These are phyloP conservation scores for Blepharisma japonicum DNA, from an alignment of 73 alveolate genomes.

Conservation along the genomic window DNA sequence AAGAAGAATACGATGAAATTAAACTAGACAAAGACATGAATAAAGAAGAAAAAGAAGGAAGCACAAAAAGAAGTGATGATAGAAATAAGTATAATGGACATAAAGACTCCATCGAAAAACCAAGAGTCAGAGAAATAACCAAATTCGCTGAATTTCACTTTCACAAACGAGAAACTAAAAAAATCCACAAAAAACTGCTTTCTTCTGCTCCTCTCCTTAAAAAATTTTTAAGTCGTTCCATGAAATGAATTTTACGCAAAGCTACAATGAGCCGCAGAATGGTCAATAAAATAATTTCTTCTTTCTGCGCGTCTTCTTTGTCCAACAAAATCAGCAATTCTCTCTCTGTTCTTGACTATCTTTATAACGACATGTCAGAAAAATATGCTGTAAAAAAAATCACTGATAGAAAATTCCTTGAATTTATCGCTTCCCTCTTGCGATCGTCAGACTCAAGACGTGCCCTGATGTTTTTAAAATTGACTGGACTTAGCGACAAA, in stretches of 20 bases:
- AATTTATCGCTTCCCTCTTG: constrained; percentile 10
- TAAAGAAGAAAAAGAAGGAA: too few species aligned
- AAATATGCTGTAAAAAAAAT: not conserved
- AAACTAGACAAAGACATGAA: too few species aligned
- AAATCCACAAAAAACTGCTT: not conserved
- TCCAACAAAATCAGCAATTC: not conserved
- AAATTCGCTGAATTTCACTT: constrained; percentile 28
- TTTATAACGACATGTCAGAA: not conserved
- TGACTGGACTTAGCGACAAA: not conserved
- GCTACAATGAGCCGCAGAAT: constrained; percentile 2
- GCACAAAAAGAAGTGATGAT: too few species aligned
- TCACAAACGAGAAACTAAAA: not conserved
- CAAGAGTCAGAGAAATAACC: not conserved
- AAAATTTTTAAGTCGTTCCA: not conserved
- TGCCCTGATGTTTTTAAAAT: constrained; percentile 11
- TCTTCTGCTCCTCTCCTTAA: not conserved
- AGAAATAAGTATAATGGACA: too few species aligned
- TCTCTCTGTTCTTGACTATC: not conserved
- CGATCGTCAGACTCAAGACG: not conserved
- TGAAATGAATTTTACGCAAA: not conserved
- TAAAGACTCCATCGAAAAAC: not conserved
- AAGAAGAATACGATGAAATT: too few species aligned
- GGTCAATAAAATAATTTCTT: constrained; percentile 14
- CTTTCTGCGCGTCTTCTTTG: not conserved
- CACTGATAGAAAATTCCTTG: constrained; percentile 20